Conservation (phyloP, 768 basidiomycete species). For the Lentinula sp. region DNA sequence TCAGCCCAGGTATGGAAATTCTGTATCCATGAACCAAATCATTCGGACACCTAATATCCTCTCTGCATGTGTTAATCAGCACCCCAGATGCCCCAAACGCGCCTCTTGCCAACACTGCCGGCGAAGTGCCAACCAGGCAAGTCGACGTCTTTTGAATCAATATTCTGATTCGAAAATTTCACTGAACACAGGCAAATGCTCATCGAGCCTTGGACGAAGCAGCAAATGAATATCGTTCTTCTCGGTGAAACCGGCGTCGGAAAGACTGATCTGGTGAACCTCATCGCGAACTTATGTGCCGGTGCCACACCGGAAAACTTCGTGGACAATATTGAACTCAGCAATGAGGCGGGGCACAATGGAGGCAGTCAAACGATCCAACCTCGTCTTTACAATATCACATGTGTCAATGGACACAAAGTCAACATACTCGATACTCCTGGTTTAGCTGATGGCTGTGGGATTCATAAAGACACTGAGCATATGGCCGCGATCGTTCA, state of each 20-base stretch:
- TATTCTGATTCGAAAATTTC: not conserved
- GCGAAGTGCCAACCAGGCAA: not conserved
- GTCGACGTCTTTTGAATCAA: not conserved
- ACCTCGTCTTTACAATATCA: not conserved
- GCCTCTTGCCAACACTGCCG: not conserved
- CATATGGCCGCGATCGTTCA: slow-evolving; percentile 18
- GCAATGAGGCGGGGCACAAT: too few relatives aligned
- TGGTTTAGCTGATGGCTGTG: slow-evolving; percentile 21
- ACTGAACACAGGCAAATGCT: not conserved
- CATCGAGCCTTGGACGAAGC: not conserved
- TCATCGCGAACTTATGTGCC: slow-evolving; percentile 12
- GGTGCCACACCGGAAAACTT: not conserved
- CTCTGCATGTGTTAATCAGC: not conserved
- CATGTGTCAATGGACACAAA: not conserved
- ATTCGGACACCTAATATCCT: not conserved
- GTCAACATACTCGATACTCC: slow-evolving; percentile 22
- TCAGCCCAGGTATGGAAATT: not conserved
- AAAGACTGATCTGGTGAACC: slow-evolving; percentile 10
- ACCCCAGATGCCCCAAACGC: not conserved
- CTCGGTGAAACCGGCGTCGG: slow-evolving; percentile 15
- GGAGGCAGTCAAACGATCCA: not conserved
- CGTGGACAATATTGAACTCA: not conserved
- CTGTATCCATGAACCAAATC: not conserved
- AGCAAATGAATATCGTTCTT: not conserved
- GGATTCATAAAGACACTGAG: slow-evolving; percentile 15